A percentile compares a stretch with the other conserved stretches of the same genome.
These are phyloP conservation scores for Naegleria gruberi DNA, from an alignment of 208 protist species.

Conservation along the genomic window DNA sequence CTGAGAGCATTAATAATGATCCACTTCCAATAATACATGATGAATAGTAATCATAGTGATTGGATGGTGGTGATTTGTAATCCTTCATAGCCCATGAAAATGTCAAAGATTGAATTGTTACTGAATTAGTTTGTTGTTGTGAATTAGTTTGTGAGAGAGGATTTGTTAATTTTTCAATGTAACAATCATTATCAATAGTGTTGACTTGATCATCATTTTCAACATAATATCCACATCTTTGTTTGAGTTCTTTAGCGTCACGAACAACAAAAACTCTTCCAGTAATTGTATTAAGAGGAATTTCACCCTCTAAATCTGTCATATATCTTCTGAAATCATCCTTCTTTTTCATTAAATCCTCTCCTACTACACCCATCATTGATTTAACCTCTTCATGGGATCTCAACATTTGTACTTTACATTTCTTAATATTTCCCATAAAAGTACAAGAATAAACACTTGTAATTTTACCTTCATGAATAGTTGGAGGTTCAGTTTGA, in stretches of 20 bases:
- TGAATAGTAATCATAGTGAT: not conserved
- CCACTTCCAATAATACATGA: not conserved
- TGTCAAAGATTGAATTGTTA: not conserved
- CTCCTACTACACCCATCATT: not conserved
- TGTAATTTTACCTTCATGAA: not conserved
- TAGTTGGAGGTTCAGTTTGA: not conserved
- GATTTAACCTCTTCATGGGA: not conserved
- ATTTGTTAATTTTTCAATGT: not conserved
- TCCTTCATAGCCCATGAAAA: not conserved
- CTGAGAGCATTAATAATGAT: not conserved
- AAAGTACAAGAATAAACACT: not conserved
- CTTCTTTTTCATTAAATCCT: not conserved
- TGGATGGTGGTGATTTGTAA: not conserved
- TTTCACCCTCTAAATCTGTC: not conserved
- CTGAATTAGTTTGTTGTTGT: not conserved
- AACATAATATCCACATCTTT: not conserved
- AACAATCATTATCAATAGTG: not conserved
- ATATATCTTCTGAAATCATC: not conserved
- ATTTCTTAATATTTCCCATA: not conserved
- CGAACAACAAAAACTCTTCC: not conserved
- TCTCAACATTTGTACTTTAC: not conserved
- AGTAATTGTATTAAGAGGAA: not conserved
- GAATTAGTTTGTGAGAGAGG: no score
- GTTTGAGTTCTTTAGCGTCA: not conserved
- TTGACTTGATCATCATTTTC: not conserved